phyloP scores from a whole-genome alignment of 2,329 filamentous ascomycete species.

The Huntiella abstrusa region DNA sequence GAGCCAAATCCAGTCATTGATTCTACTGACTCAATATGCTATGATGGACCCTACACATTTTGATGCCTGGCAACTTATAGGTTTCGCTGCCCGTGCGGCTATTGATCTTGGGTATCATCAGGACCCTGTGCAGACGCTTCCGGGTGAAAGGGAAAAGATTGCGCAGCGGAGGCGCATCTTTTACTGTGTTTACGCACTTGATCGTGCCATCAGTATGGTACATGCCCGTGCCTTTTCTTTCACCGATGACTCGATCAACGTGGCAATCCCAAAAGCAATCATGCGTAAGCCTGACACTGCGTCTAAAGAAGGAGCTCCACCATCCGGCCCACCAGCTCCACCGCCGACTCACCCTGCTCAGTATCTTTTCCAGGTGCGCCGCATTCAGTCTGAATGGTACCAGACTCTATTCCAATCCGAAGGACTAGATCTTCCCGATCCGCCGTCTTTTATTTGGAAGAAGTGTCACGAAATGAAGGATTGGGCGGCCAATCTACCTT shows the following conservation, averaged over 20 bases:
- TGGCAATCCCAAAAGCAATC: conserved; percentile 45
- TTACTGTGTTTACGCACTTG: conserved; percentile 76
- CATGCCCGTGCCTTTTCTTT: conserved; percentile 82
- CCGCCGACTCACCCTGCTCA: conserved; percentile 45
- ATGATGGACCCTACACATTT: conserved; percentile 82
- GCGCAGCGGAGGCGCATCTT: conserved; percentile 71
- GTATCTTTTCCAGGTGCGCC: conserved; percentile 65
- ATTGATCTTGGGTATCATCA: conserved; percentile 87
- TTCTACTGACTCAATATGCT: conserved; percentile 75
- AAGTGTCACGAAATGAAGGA: conserved; percentile 57
- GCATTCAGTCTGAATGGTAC: conserved; percentile 76
- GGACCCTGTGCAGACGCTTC: conserved; percentile 56
- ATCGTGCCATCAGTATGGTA: conserved; percentile 78
- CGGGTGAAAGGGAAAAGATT: conserved; percentile 47
- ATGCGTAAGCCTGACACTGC: conserved; percentile 17
- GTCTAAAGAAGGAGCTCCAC: conserved; percentile 22
- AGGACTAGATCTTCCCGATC: conserved; percentile 45
- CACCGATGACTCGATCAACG: conserved; percentile 70
- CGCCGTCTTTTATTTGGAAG: conserved; percentile 54
- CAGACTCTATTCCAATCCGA: conserved; percentile 72
- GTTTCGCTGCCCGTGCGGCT: conserved; percentile 71
- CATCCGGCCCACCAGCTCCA: conserved; percentile 23
- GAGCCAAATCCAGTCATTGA: conserved; percentile 67
- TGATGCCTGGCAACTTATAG: conserved; percentile 84
- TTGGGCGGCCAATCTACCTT: conserved; percentile 65